Evolutionary conservation across 208 protist genomes (phyloP).

Genomic region (Acanthamoeba healyi): DNA sequence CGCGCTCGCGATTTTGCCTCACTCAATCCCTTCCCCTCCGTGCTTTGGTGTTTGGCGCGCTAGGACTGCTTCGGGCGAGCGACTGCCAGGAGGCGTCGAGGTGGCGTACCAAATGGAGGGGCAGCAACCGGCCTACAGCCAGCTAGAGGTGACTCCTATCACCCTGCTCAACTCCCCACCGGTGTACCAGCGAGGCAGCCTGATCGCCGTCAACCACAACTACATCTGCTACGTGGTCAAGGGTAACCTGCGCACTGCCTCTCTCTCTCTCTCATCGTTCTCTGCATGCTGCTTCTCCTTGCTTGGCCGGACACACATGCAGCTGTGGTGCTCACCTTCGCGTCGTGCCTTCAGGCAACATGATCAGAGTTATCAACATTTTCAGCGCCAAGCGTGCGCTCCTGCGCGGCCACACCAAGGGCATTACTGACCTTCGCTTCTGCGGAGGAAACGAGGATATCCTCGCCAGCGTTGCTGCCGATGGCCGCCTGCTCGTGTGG

Average conservation of each 20-base stretch:
- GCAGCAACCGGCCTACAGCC: background rate
- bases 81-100: background rate
- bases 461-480: conserved; percentile 48
- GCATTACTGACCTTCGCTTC: conserved; percentile 59
- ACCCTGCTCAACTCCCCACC: conserved; percentile 57
- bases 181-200: conserved; percentile 55
- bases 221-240: conserved; percentile 75
- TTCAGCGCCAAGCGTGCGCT: conserved; percentile 57
- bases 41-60: too few species aligned
- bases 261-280: background rate
- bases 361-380: conserved; percentile 70
- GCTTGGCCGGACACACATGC: too few species aligned
- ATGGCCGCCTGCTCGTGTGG: conserved; percentile 68
- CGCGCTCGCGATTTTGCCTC: too few species aligned
- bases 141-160: conserved; percentile 65
- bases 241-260: too few species aligned
- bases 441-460: background rate
- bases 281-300: background rate
- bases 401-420: conserved; percentile 56
- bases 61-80: conserved; percentile 10
- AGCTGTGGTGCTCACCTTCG: background rate
- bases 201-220: conserved; percentile 72
- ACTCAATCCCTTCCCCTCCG: too few species aligned
- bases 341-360: conserved; percentile 29
- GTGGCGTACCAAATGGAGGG: background rate